These are phyloP conservation scores for Oryza australiensis DNA, from an alignment of 176 grass and related monocot species.

Conservation along the genomic window DNA sequence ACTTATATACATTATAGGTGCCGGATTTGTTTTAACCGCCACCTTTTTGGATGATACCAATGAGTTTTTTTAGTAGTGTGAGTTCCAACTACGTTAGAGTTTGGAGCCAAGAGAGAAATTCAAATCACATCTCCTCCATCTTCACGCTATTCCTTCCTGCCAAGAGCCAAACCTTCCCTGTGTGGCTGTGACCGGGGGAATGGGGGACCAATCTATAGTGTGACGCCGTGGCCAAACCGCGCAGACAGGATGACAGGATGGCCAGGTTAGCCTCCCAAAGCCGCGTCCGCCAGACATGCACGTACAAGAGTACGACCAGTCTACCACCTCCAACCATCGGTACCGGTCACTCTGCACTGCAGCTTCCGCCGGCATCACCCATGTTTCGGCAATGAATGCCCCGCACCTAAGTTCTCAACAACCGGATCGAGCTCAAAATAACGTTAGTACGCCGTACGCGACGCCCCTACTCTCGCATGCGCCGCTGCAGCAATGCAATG, in stretches of 20 bases:
- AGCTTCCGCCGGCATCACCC: constrained; percentile 1
- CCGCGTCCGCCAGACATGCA: background rate
- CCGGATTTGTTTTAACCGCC: too few species aligned
- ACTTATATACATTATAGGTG: too few species aligned
- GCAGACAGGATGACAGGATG: background rate
- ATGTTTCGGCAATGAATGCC: constrained; percentile 18
- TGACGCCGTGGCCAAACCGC: background rate
- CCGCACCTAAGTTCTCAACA: constrained; percentile 14
- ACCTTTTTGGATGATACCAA: too few species aligned
- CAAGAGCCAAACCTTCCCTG: too few species aligned
- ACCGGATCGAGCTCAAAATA: background rate
- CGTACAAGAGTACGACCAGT: constrained; percentile 24
- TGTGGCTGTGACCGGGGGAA: too few species aligned
- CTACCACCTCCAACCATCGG: constrained; percentile 13
- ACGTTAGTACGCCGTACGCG: background rate
- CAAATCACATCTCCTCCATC: background rate
- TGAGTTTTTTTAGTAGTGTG: too few species aligned
- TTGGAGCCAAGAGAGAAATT: background rate
- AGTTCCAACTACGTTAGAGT: too few species aligned
- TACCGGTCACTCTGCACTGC: background rate
- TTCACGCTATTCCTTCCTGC: too few species aligned
- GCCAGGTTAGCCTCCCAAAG: background rate
- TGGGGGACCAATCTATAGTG: background rate
- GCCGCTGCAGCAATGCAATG: background rate
- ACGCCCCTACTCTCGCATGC: background rate